phyloP scores from a whole-genome alignment of 495 filamentous ascomycete genomes.

The Trichocladium uniseriatum region DNA sequence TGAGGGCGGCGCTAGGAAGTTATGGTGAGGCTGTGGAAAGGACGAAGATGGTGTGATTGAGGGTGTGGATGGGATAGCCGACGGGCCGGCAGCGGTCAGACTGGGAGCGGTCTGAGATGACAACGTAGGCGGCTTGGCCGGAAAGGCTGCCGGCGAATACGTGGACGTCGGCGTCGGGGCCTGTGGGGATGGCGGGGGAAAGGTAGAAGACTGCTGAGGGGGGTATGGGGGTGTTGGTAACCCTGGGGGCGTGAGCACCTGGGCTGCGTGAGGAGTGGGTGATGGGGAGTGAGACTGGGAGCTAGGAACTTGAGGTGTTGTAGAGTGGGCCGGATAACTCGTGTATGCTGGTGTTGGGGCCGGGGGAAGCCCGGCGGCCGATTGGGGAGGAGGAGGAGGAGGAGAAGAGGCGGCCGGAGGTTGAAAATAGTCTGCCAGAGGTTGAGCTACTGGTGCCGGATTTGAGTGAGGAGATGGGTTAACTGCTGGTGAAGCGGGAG shows the following conservation, averaged over 20 bases:
- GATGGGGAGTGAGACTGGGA: not conserved
- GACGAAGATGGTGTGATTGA: not conserved
- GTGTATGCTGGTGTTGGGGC: not conserved
- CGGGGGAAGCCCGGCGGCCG: too few species aligned
- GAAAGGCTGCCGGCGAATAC: conserved; percentile 12
- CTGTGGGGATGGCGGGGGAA: not conserved
- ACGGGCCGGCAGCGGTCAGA: not conserved
- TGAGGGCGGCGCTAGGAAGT: not conserved
- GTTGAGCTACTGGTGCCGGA: not conserved
- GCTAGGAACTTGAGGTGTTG: not conserved
- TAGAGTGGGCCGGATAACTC: not conserved
- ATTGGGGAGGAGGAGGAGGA: not conserved
- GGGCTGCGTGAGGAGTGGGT: not conserved
- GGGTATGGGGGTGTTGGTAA: not conserved
- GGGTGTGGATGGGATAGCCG: conserved; percentile 7
- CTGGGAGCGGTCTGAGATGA: not conserved
- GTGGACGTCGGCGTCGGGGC: not conserved
- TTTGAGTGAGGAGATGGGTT: not conserved
- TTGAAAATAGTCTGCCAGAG: not conserved
- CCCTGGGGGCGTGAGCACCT: not conserved
- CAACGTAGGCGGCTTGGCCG: conserved; percentile 1
- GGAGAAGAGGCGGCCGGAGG: not conserved
- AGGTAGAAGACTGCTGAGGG: not conserved
- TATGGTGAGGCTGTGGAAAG: not conserved
- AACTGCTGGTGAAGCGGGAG: too few species aligned